Conservation (phyloP, 2,329 filamentous ascomycete genomes). For the Cladophialophora bantiana region DNA sequence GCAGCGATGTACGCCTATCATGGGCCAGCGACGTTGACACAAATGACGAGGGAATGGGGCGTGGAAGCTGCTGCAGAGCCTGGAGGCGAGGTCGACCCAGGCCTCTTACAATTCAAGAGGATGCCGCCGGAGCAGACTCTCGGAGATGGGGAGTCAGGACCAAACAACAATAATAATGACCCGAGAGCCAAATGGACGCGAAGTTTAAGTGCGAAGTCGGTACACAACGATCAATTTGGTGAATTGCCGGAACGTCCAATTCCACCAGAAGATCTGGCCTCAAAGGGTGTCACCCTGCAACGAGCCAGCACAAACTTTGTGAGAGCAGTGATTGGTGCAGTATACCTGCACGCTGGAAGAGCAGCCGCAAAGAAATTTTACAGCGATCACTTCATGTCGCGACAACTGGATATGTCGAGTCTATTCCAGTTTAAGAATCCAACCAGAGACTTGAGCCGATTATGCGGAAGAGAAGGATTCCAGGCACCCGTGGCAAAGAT, state of each 20-base stretch:
- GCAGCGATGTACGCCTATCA: constrained; percentile 84
- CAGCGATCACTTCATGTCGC: constrained; percentile 79
- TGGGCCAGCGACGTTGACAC: constrained; percentile 74
- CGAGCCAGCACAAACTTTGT: constrained; percentile 78
- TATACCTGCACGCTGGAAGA: constrained; percentile 85
- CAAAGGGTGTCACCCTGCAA: constrained; percentile 56
- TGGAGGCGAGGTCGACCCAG: constrained; percentile 89
- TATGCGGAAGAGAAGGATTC: constrained; percentile 90
- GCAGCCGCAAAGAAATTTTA: constrained; percentile 83
- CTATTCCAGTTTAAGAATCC: constrained; percentile 87
- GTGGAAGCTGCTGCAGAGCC: constrained; percentile 86
- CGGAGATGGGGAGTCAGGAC: constrained; percentile 50
- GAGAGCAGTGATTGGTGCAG: constrained; percentile 79
- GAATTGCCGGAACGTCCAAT: constrained; percentile 57
- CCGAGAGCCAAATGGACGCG: constrained; percentile 60
- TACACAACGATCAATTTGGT: constrained; percentile 86
- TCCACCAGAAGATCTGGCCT: constrained; percentile 22
- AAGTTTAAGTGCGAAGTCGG: constrained; percentile 76
- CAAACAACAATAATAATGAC: constrained; percentile 46
- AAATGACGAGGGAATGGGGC: constrained; percentile 85
- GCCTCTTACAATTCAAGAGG: constrained; percentile 79
- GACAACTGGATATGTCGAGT: constrained; percentile 75
- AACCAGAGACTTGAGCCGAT: constrained; percentile 78
- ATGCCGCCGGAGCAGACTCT: constrained; percentile 47
- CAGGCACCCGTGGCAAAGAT: constrained; percentile 85